Conservation (phyloP, 176 grass and related monocot genomes). For the Guadua angustifolia region DNA sequence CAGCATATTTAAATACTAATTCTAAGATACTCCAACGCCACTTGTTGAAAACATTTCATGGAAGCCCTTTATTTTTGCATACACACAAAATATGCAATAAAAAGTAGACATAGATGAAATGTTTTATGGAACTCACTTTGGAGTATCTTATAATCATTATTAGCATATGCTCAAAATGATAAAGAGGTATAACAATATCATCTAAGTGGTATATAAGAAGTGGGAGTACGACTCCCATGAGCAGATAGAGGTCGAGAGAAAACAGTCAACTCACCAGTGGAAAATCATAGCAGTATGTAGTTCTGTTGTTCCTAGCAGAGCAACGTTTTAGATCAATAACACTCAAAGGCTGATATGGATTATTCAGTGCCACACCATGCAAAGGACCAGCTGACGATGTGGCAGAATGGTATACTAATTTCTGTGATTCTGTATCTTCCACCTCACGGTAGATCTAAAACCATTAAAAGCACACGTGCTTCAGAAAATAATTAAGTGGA, state of each 20-base stretch:
- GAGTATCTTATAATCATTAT: too few species aligned
- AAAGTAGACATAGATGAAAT: too few species aligned
- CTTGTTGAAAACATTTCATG: too few species aligned
- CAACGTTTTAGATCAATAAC: constrained; percentile 84
- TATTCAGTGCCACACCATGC: constrained; percentile 70
- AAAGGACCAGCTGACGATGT: constrained; percentile 52
- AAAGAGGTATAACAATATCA: too few species aligned
- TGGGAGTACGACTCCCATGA: too few species aligned
- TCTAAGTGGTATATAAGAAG: too few species aligned
- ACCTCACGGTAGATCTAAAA: constrained; percentile 86
- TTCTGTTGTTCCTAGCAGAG: constrained; percentile 81
- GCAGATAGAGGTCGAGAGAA: not conserved
- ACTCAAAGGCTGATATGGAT: constrained; percentile 72
- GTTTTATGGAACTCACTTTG: too few species aligned
- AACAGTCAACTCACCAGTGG: constrained; percentile 68
- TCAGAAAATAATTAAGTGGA: constrained; percentile 34
- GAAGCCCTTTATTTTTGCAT: too few species aligned
- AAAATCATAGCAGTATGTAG: constrained; percentile 99
- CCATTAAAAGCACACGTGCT: constrained; percentile 22
- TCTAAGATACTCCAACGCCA: too few species aligned
- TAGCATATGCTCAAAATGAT: too few species aligned
- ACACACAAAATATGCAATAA: too few species aligned
- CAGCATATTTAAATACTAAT: too few species aligned
- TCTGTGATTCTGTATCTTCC: constrained; percentile 66
- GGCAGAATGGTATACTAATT: constrained; percentile 76